Percentiles rank a stretch among this genome's conserved stretches.
Conservation (phyloP, 495 filamentous ascomycete genomes). For the Tuber brumale region DNA sequence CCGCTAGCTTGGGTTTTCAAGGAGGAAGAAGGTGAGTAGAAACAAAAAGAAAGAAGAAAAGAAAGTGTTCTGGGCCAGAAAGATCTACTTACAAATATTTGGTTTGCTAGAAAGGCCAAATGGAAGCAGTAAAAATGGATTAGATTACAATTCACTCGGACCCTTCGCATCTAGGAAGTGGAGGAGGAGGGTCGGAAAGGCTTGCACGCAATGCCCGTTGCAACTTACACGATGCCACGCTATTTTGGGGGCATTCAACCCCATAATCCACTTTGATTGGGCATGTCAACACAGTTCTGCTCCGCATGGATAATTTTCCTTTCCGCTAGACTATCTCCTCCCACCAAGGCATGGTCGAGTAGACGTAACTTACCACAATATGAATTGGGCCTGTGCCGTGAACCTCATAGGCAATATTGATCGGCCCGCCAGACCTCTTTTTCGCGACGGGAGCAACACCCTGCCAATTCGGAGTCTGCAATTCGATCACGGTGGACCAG, state of each 20-base stretch:
- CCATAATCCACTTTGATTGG: conserved; percentile 55
- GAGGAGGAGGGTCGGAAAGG: not conserved
- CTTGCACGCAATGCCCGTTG: not conserved
- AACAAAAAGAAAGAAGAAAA: no score
- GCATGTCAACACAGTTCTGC: conserved; percentile 34
- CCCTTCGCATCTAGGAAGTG: not conserved
- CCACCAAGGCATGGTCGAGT: conserved; percentile 16
- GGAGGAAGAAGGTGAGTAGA: not conserved
- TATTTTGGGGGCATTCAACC: conserved; percentile 56
- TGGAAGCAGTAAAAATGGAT: conserved; percentile 32
- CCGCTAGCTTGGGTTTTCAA: not conserved
- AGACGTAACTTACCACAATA: conserved; percentile 62
- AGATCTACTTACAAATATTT: conserved; percentile 33
- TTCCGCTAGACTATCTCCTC: not conserved
- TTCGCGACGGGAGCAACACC: conserved; percentile 36
- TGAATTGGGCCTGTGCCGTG: conserved; percentile 67
- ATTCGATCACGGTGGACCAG: conserved; percentile 31
- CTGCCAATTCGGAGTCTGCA: conserved; percentile 28
- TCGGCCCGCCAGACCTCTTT: conserved; percentile 38
- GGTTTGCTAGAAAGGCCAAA: conserved; percentile 29
- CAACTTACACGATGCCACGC: conserved; percentile 47
- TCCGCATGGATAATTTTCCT: not conserved
- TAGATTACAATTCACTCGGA: conserved; percentile 22
- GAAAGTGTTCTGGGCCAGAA: not conserved
- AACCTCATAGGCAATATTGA: conserved; percentile 51